Evolutionary conservation across 75 land plant species (phyloP).

Genomic region (Sequoia sempervirens): DNA sequence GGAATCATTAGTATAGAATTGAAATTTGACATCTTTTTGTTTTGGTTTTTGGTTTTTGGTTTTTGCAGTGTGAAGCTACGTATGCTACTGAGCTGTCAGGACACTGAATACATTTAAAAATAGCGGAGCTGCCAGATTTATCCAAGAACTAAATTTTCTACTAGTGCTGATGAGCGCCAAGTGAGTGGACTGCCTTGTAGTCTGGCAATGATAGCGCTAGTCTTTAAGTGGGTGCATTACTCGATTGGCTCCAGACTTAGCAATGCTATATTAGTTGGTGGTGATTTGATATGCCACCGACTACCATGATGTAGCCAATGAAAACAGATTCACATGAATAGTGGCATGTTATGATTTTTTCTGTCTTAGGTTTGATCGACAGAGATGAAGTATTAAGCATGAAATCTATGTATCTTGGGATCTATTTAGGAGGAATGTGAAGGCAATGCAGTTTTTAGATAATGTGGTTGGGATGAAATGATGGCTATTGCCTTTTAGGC

Average conservation of each 20-base stretch:
- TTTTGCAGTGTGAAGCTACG: neutral
- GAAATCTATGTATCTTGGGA: neutral
- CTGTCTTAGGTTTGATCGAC: neutral
- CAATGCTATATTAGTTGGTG: neutral
- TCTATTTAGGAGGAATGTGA: neutral
- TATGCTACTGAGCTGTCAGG: neutral
- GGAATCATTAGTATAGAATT: neutral
- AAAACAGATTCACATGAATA: neutral
- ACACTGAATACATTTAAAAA: neutral
- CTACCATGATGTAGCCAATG: neutral
- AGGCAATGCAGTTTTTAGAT: neutral
- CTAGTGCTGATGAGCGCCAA: neutral
- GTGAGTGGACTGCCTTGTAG: neutral
- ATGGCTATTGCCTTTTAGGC: neutral
- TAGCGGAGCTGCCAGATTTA: neutral
- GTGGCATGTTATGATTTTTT: neutral
- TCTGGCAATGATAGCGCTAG: conserved; percentile 2
- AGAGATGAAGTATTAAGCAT: neutral
- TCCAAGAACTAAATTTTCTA: neutral
- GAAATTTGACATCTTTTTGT: neutral
- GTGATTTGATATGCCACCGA: neutral
- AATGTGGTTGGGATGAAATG: neutral
- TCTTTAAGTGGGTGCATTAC: neutral
- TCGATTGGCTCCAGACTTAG: conserved; percentile 1
- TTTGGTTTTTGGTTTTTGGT: neutral